Evolutionary conservation across 331 rosid species (phyloP), one percentile per base, ranked within the genome.

Genomic region (Acacia concinna): DNA sequence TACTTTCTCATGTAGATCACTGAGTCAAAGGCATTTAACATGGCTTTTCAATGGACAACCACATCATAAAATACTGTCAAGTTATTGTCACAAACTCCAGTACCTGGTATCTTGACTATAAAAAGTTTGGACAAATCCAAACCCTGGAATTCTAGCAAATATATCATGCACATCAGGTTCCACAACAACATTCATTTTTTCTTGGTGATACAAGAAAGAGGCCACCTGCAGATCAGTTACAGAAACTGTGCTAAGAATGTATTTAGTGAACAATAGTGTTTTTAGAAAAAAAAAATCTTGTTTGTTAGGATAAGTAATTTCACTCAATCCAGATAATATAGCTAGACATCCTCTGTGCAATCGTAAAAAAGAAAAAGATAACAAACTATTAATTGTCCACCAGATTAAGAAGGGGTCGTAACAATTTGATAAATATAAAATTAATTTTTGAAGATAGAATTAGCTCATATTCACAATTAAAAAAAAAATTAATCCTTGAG

Each of bases 61-160:
- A 43, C 69, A 57, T 56, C 72, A 18, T 32, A 14, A 68, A 47
- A 52, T 73, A 71, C 66, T 54, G 62, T 40, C 17, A 65, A 23
- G 73, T 65, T 54, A 38, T 68, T 79, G 27, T 79, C 78, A 87
- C 73, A 80, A 80, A 78, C 80, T 76, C 35, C 51, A 35, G 74
- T 85, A 96, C 99, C 98, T 70, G 76, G 98, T 89, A 88, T 96
- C 99, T 81, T 96, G 98, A 81, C 66, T 88, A 78, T 96, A 93
- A 85, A 95, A 95, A 78, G 99, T 96, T 89, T 96, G 99, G 79
- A 96, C 90, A 87, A 90, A 96, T 86, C 96, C 99, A 77, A 96
- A 96, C 68, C 99, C 99, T 28, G 99, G 93, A 84, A 95, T 90
- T 88, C 96, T 88, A 12, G 98, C 93, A 82, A 95, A 95, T 79